Evolutionary conservation across 495 filamentous ascomycete species (phyloP), one percentile per base, ranked within the genome.

Genomic region (Cercophora scortea): DNA sequence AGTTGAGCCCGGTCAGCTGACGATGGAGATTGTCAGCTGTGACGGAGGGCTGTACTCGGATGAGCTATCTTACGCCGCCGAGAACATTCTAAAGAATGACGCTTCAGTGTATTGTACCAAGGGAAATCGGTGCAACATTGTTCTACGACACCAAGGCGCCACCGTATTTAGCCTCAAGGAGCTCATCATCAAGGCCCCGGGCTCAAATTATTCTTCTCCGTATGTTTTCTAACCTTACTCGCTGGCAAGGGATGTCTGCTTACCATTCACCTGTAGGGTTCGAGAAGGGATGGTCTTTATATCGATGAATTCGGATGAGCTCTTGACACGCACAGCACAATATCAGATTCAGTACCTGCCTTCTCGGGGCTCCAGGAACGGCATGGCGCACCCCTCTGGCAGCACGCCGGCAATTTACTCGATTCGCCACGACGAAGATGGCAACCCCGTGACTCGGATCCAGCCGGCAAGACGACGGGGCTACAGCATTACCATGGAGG

Each of bases 271-370:
- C 46, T 45, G 42, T 58, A 94, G 89, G 47, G 85, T 95, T 45
- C 88, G 91, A 71, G 89, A 94, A 75, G 92, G 92, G 18, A 87
- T 95, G 84, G 80, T 97, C 6, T 95, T 96, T 63, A 78, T 96
- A 38, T 82, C 88, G 6, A 95, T 96, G 90, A 78, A 79, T 15
- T 76, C 80, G 11, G 80, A 91, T 52, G 86, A 92, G 50, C 74
- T 95, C 13, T 67, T 93, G 32, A 73, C 71, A 35, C 79, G 86
- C 46, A 92, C 90, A 6, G 81, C 86, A 9, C 75, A 79, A 44
- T 93, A 92, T 58, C 81, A 89, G 52, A 84, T 93, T 18, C 81
- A 85, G 54, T 90, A 89, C 54, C 64, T 67, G 7, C 69, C 64
- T 53, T 47, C 68, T 42, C 61, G 49, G 13, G 39, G 48, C 45